Base-by-base conservation (phyloP, 768 basidiomycete genomes). In the Pleurotus tuoliensis region DNA sequence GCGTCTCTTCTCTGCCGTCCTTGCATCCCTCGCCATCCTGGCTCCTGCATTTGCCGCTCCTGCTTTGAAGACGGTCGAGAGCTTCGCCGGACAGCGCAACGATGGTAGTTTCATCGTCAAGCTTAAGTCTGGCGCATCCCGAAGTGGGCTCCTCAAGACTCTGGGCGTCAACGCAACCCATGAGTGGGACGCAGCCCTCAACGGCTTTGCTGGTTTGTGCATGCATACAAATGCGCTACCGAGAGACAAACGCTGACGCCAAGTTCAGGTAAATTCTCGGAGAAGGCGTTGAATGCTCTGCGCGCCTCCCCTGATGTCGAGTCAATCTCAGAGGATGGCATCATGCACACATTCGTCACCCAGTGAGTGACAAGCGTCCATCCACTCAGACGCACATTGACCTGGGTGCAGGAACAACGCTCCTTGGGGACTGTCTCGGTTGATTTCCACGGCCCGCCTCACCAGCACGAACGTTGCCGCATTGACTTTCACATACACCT, bases 341-440 rank as follows among this genome's bases (percentile, higher is more conserved):
- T 70, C 52, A 66, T 65, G 62, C 55, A 64, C 48, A 66, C 39
- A 13, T 53, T 53, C 60, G 15, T 27, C 39, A 53, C 51, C 37
- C 51, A 53, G 51, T 53, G 8, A 41, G 51, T 53, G 13, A 44
- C 20, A n/a, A 44, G 20, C 41, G 20, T n/a, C 24, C n/a, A 15
- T 34, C 16, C 34, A 16, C 38, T 37, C 8, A 34, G 20, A 47
- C 5, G 30, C 38, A 16, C 6, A 16, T 3, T 51, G 30, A 53
- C 24, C 39, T n/a, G 12, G 38, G 39, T 11, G 39, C 16, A 73
- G 71, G 53, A 64, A 56, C 1, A 63, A 71, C 57, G 71, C 70
- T 1, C 67, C 72, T 15, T 73, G 71, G 72, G 71, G 72, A 5
- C 56, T 73, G 16, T 54, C 64, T 9, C 61, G 71, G 8, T 45